These are phyloP conservation scores for Naganishia onofrii DNA, from an alignment of 768 basidiomycete species.

Conservation along the genomic window DNA sequence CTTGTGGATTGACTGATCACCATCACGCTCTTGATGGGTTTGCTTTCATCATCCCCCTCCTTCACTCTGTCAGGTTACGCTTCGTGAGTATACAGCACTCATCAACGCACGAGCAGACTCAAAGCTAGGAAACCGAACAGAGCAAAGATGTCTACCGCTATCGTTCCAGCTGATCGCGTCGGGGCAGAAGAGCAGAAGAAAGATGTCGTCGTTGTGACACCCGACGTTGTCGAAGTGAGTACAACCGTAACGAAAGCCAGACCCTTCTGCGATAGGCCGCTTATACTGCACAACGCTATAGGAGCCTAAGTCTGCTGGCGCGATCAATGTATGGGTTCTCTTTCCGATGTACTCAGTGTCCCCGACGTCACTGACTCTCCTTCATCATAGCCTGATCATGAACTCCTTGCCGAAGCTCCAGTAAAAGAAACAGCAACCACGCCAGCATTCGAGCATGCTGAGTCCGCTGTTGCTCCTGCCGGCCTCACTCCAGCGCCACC, in stretches of 20 bases:
- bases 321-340: not conserved
- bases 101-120: too few species aligned
- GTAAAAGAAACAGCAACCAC: not conserved
- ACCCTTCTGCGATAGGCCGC: too few species aligned
- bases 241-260: too few species aligned
- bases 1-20: too few species aligned
- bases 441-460: not conserved
- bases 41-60: too few species aligned
- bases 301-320: not conserved
- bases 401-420: not conserved
- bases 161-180: not conserved
- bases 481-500: not conserved
- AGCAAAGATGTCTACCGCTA: conserved; percentile 12
- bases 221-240: conserved; percentile 8
- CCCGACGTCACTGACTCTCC: too few species aligned
- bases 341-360: too few species aligned
- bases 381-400: not conserved
- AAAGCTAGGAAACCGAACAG: not conserved
- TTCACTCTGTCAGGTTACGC: too few species aligned
- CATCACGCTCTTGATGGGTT: too few species aligned
- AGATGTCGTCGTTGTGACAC: conserved; percentile 3
- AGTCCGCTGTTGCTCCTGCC: not conserved
- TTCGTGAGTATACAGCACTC: too few species aligned
- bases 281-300: too few species aligned
- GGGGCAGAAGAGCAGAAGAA: not conserved